Base-by-base conservation (phyloP, 805 yeast genomes). In the Lipomyces mesembrius region DNA sequence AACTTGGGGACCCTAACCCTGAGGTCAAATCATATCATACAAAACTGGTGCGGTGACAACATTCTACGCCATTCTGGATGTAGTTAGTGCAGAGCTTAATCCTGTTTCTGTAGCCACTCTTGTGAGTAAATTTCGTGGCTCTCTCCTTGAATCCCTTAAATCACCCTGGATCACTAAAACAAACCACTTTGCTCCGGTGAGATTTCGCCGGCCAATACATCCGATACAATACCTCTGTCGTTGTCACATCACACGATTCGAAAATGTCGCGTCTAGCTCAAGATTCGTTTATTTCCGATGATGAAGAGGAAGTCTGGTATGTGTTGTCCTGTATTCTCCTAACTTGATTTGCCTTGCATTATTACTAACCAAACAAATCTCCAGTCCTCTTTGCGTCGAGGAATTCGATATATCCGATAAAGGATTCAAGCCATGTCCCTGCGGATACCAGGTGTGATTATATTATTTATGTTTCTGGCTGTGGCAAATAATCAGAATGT, bases 371-470 rank as follows among this genome's bases (percentile, higher is more conserved):
- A 11, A 37, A 37, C 39, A 11, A 56, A 79, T 75, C 61, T 75
- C 73, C 54, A 81, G 97, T 80, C 99, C 99, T 64, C 85, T 95
- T 70, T 95, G 99, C 82, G 94, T 93, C 75, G 99, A 95, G 79
- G 98, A 95, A 77, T 88, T 95, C 92, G 99, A 95, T 79, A 87
- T 94, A 59, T 90, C 97, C 20, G 99, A 95, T 79, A 92, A 90
- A 76, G 91, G 92, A 80, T 95, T 95, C 83, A 92, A 90, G 78
- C 99, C 99, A n/a, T 95, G 99, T 82, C 98, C 98, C 0, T 95
- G 99, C 81, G 99, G 99, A 22, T 95, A 95, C 76, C 73, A 68
- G 53, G 71, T 68, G 54, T 5, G 67, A 35, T 35, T 29, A 7
- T 5, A 14, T 53, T 5, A 12, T 27, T 12, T 11, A 17, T n/a